Evolutionary conservation across 1,139 yeast species (phyloP).

Genomic region (Geotrichum klebahnii): DNA sequence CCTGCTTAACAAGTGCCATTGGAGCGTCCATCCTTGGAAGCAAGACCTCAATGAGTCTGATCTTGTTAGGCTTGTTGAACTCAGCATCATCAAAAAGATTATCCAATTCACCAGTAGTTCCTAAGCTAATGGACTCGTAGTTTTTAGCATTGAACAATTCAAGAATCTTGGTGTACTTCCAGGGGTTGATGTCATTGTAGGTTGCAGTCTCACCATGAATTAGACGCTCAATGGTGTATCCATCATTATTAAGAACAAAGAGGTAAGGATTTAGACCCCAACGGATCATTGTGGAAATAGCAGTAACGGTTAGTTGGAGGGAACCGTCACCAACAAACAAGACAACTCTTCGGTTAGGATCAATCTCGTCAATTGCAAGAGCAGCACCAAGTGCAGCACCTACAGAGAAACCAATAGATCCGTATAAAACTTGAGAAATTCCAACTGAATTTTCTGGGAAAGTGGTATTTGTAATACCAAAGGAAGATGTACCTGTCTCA

Average conservation of each 20-base stretch:
- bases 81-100: conserved; percentile 49
- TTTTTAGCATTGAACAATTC: conserved; percentile 65
- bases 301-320: conserved; percentile 81
- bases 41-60: conserved; percentile 75
- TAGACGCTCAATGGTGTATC: conserved; percentile 85
- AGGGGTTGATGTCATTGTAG: conserved; percentile 77
- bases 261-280: conserved; percentile 76
- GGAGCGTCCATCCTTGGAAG: conserved; percentile 83
- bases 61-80: conserved; percentile 59
- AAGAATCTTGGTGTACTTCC: conserved; percentile 69
- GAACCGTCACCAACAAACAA: conserved; percentile 90
- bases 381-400: conserved; percentile 85
- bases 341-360: conserved; percentile 66
- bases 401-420: conserved; percentile 82
- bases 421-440: conserved; percentile 86
- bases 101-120: conserved; percentile 66
- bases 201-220: conserved; percentile 75
- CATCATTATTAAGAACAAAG: conserved; percentile 78
- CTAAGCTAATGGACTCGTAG: conserved; percentile 45
- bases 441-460: conserved; percentile 73
- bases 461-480: conserved; percentile 74
- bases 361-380: conserved; percentile 73
- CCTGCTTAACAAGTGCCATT: conserved; percentile 64
- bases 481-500: conserved; percentile 88
- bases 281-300: conserved; percentile 76